Percentiles rank a stretch among this genome's conserved stretches.
Conservation (phyloP, 1,284 basidiomycete species). For the Polyporus tsugae region DNA sequence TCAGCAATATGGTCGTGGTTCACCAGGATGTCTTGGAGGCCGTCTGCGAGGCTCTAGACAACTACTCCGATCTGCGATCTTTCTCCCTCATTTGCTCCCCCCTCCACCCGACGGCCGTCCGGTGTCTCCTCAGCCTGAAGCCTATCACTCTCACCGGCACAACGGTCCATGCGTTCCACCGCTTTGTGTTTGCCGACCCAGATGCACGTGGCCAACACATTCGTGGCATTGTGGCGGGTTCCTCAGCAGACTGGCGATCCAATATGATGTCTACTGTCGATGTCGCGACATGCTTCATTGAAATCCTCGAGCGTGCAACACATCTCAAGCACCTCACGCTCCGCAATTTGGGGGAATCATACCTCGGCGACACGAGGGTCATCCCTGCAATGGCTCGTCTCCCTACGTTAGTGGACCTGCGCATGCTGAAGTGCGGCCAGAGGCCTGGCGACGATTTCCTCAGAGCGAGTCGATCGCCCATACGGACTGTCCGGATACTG, state of each 20-base stretch:
- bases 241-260: no score
- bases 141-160: not conserved
- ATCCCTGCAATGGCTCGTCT: not conserved
- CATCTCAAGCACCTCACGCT: not conserved
- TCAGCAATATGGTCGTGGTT: not conserved
- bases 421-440: not conserved
- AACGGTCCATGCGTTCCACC: not conserved
- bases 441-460: not conserved
- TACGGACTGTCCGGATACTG: not conserved
- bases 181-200: not conserved
- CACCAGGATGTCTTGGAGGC: constrained; percentile 3
- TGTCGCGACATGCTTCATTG: not conserved
- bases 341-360: not conserved
- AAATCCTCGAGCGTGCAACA: not conserved
- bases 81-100: not conserved
- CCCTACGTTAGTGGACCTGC: not conserved
- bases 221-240: not conserved
- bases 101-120: not conserved
- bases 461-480: not conserved
- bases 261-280: not conserved
- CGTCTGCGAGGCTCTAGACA: not conserved
- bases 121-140: not conserved
- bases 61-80: not conserved
- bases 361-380: not conserved
- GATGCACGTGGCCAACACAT: not conserved